Base-by-base conservation (phyloP, 257 asterid genomes). In the Misopates orontium region DNA sequence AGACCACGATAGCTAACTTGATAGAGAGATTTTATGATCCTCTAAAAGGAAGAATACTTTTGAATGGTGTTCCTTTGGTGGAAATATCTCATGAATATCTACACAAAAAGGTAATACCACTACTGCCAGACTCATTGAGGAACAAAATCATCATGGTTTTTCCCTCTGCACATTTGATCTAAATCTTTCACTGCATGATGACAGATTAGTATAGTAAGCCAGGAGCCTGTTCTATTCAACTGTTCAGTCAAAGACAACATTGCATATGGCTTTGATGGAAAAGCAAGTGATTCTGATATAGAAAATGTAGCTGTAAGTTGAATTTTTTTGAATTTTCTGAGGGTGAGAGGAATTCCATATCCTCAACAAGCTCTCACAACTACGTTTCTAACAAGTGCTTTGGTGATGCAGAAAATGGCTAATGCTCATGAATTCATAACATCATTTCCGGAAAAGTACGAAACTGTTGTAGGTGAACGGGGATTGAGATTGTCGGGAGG, bases 191-290 rank as follows among this genome's bases (percentile, higher is more conserved):
- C 62, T 24, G n/a, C 39, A 47, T 45, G 49, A 62, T 12, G 51
- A 17, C 65, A 85, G 95, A 77, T 85, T 79, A 83, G 92, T 57
- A 87, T 81, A 54, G 95, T 85, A 75, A 87, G 95, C 78, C 95
- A 87, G 72, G 88, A n/a, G n/a, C n/a, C n/a, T n/a, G n/a, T n/a
- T n/a, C n/a, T n/a, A n/a, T n/a, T n/a, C n/a, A n/a, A n/a, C n/a
- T n/a, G n/a, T n/a, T n/a, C n/a, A n/a, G n/a, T n/a, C n/a, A n/a
- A n/a, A n/a, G n/a, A n/a, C n/a, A n/a, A n/a, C n/a, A n/a, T n/a
- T n/a, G n/a, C n/a, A n/a, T n/a, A n/a, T n/a, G n/a, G n/a, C n/a
- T n/a, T n/a, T n/a, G n/a, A n/a, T n/a, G n/a, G n/a, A n/a, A n/a
- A n/a, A n/a, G n/a, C 81, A 45, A 90, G 90, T 20, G 78, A n/a